Conservation (phyloP, 139 green algal genomes). For the Micractinium conductrix region DNA sequence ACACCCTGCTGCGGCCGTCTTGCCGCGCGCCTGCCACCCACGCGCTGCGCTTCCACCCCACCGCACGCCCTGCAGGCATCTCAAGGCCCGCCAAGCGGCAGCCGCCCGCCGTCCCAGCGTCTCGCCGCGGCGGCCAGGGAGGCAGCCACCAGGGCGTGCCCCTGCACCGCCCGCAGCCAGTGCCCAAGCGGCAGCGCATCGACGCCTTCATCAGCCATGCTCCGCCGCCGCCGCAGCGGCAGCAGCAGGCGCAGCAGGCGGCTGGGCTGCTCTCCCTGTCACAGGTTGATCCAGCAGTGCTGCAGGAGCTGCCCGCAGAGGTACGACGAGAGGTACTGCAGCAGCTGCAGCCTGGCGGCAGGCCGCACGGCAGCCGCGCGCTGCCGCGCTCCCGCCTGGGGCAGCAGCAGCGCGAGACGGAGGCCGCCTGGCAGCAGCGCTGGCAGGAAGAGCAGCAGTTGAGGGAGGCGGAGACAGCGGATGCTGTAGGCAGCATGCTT, state of each 20-base stretch:
- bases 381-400: conserved; percentile 9
- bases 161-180: no score
- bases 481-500: not conserved
- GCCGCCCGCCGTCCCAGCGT: not conserved
- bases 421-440: not conserved
- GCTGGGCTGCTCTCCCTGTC: conserved; percentile 8
- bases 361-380: not conserved
- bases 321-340: conserved; percentile 43
- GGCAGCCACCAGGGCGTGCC: not conserved
- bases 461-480: not conserved
- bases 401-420: not conserved
- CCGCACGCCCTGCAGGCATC: not conserved
- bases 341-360: conserved; percentile 13
- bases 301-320: conserved; percentile 45
- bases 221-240: not conserved
- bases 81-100: not conserved
- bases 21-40: no score
- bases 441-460: conserved; percentile 9
- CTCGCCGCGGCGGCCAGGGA: not conserved
- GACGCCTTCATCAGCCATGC: not conserved
- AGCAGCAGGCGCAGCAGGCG: conserved; percentile 1
- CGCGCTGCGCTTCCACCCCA: not conserved
- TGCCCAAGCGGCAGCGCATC: conserved; percentile 13
- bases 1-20: no score
- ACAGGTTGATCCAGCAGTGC: conserved; percentile 46